Base-by-base conservation (phyloP, 257 asterid species). In the Misopates orontium region DNA sequence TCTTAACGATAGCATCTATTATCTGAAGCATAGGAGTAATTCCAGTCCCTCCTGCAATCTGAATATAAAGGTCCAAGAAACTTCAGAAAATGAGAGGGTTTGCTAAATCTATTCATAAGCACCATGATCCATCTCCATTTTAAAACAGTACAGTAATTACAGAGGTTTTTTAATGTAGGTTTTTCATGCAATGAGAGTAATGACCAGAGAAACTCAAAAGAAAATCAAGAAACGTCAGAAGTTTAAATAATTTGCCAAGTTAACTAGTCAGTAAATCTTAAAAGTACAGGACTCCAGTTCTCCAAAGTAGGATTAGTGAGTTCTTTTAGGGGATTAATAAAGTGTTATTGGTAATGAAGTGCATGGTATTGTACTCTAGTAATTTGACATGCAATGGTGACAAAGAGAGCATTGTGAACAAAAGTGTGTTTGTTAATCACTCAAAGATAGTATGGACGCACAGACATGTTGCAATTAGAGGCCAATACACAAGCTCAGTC, bases 11-110 rank as follows among this genome's bases (percentile, higher is more conserved):
- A 71, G 91, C 91, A 73, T 93, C 94, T 72, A 90, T 87, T 67
- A 93, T 73, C 85, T 93, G 98, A 77, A 93, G 98, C 97, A 93
- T 93, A 60, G 98, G 98, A 53, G 97, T 90, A 62, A 93, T 90
- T 82, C 98, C 98, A 70, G 81, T 58, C 59, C 98, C 98, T 63
- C 98, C 98, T 4, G 98, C 97, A 78, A 90, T 87, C 98, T 92
- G 79, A 57, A 71, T 45, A 71, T 44, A 58, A 66, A 70, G 23
- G 64, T 41, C 28, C 52, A 20, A 75, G 70, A 66, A 31, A 48
- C 49, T 36, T 25, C 50, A 75, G 53, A 56, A 52, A 40, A 45
- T 25, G 18, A 19, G 47, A 58, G 4, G 18, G 8, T 70, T 69
- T 39, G n/a, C 58, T 58, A 31, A 31, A 67, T n/a, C 47, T 13